phyloP scores from a whole-genome alignment of 192 early-diverging fungal genomes.

The Coemansia sp. region DNA sequence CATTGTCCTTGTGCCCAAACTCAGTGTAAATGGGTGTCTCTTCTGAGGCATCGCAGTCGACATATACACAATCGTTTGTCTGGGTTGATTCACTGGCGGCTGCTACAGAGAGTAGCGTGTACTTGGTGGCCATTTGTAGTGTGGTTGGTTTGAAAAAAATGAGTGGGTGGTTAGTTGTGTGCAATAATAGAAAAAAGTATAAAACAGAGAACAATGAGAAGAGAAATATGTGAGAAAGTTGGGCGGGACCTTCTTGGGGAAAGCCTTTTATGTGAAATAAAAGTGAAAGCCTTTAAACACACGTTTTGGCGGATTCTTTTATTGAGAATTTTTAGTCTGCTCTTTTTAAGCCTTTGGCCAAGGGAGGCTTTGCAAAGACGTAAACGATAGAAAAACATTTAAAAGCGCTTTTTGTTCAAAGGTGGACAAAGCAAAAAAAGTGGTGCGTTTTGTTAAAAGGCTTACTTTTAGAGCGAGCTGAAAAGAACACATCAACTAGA shows the following conservation, averaged over 20 bases:
- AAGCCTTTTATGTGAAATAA: background rate
- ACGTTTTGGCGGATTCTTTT: background rate
- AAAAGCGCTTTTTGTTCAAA: background rate
- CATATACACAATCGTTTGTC: background rate
- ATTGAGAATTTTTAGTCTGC: no score
- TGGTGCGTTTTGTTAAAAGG: background rate
- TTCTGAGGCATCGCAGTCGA: background rate
- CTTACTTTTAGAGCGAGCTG: background rate
- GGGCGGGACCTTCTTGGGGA: background rate
- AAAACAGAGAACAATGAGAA: background rate
- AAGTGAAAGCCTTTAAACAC: background rate
- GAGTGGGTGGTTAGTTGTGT: no score
- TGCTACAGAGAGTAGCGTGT: background rate
- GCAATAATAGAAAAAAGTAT: background rate
- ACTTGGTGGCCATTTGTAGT: background rate
- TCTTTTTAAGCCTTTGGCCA: background rate
- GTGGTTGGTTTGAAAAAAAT: background rate
- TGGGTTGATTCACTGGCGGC: background rate
- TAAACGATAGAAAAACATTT: background rate
- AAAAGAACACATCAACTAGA: background rate
- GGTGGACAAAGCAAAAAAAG: background rate
- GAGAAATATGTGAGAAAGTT: background rate
- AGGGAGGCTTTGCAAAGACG: background rate
- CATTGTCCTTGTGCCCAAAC: background rate
- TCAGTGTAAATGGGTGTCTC: no score